Evolutionary conservation across 2,329 filamentous ascomycete species (phyloP), one percentile per base, ranked within the genome.

Genomic region (Fusarium continuum): DNA sequence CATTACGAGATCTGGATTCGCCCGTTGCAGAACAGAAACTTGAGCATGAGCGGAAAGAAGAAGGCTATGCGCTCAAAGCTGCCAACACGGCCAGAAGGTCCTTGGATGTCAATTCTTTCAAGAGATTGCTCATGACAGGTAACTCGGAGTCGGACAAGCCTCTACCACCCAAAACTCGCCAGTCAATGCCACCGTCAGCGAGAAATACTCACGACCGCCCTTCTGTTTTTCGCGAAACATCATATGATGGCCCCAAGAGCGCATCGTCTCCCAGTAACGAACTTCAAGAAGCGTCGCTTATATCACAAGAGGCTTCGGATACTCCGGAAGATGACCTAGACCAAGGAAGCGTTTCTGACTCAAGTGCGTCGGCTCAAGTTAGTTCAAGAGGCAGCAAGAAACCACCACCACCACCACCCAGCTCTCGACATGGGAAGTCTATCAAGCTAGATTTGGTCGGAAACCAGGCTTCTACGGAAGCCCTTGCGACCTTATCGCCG

Each of bases 71-170:
- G 9, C 70, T 76, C 43, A 76, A 73, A 59, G 74, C 72, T 28
- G 70, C 70, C 25, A 71, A 74, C 35, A 64, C 72, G 3, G 67
- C 65, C 16, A 81, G 78, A 65, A 77, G 74, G 16, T 82, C 86
- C 0, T 76, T 94, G 62, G 90, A 95, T 71, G 91, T 94, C 1
- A 87, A 92, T 71, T 88, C 91, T 8, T 95, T 95, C 77, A 88
- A 88, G 71, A 84, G 88, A 56, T 77, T 95, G 59, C 82, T 95
- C 41, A 81, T 95, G 78, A 95, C 91, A 0, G 91, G 91, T 17
- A 85, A 87, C 68, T 73, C 84, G 29, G 83, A 57, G 6, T 55
- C 55, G 9, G 63, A 61, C 36, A 46, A 48, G 34, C 25, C 50
- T 32, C 46, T 60, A 19, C 25, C 50, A 20, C 35, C 48, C 6